A percentile compares a stretch with the other conserved stretches of the same genome.
phyloP scores from a whole-genome alignment of 2,329 filamentous ascomycete species.

The Epichloe coenophiala region DNA sequence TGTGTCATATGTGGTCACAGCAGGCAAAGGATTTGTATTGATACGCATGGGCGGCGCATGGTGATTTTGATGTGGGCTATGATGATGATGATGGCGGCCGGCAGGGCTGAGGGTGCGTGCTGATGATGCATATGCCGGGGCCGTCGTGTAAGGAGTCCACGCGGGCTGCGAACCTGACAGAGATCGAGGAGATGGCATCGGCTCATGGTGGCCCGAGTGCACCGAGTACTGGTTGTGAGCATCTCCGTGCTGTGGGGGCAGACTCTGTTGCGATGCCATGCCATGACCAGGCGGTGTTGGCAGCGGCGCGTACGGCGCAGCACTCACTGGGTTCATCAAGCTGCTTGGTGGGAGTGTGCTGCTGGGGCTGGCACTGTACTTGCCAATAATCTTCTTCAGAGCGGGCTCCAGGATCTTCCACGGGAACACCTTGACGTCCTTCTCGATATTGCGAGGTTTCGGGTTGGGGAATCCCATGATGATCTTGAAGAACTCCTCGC shows the following conservation, averaged over 20 bases:
- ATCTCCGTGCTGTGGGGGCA: conserved; percentile 17
- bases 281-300: conserved; percentile 31
- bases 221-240: conserved; percentile 26
- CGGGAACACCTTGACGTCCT: conserved; percentile 96
- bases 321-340: conserved; percentile 26
- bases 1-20: conserved; percentile 26
- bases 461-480: conserved; percentile 96
- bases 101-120: conserved; percentile 29
- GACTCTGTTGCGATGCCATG: conserved; percentile 17
- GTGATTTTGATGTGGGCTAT: conserved; percentile 21
- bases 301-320: conserved; percentile 27
- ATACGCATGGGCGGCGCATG: conserved; percentile 21
- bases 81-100: conserved; percentile 14
- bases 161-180: conserved; percentile 32
- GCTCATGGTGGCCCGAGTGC: conserved; percentile 31
- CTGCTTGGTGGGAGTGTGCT: conserved; percentile 24
- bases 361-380: conserved; percentile 56
- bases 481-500: conserved; percentile 95
- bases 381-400: conserved; percentile 95
- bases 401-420: conserved; percentile 84
- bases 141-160: conserved; percentile 34
- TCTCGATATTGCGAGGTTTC: conserved; percentile 95
- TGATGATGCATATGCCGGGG: conserved; percentile 19
- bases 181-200: conserved; percentile 39
- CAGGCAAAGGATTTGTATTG: conserved; percentile 24